Base-by-base conservation (phyloP, 2,329 filamentous ascomycete genomes). In the Pseudocercospora crystallina region DNA sequence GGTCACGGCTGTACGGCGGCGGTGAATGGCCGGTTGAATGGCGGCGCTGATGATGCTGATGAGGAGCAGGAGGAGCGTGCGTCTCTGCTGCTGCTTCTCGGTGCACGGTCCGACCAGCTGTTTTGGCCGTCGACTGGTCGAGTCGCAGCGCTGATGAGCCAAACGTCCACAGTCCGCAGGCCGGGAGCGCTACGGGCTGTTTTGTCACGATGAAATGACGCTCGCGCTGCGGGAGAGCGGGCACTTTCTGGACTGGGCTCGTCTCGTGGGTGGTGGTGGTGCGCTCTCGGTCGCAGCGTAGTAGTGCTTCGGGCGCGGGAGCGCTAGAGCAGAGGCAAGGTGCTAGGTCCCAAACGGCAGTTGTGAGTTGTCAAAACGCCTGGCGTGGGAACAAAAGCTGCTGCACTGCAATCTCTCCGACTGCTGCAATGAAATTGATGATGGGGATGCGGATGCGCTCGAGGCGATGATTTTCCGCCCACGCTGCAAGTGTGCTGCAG, bases 1-100 rank as follows among this genome's bases (percentile, higher is more conserved):
- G 39, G 45, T 53, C 42, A 49, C 43, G 49, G 45, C 46, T 9
- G 38, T 46, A 41, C 41, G 34, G 53, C 46, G 36, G 47, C 45
- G 53, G 48, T 44, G 41, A 43, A 54, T 47, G 49, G 37, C 40
- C 56, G 56, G 53, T 44, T 54, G 53, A 56, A 59, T 29, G 29
- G 35, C 50, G 53, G 37, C 13, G 44, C 29, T 49, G 43, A 17
- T 14, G 51, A 42, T n/a, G 41, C 35, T 29, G 33, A 46, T 38
- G 50, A 45, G 49, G 48, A 39, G 20, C 20, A 26, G 20, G 20
- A 26, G 20, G 20, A 26, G 20, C 20, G 20, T 26, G 20, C 20
- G 20, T 26, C 7, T 7, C 20, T 26, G 20, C 20, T 26, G 20
- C 20, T 26, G 20, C 20, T 26, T 26, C 20, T 26, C 20, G 20